phyloP scores from a whole-genome alignment of 2,329 filamentous ascomycete species.

The Botryotinia globosa region DNA sequence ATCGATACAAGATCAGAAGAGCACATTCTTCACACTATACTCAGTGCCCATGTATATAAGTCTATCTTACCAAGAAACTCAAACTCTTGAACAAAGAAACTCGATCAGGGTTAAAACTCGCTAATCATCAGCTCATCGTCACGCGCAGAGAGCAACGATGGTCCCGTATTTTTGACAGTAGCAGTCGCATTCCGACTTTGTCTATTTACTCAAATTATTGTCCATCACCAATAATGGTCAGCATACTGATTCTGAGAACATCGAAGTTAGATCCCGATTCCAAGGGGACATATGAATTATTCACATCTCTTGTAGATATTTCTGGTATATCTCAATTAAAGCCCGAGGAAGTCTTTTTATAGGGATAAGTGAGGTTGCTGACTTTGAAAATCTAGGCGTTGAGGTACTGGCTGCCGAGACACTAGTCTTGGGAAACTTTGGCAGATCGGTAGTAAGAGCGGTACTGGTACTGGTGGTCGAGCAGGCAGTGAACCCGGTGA shows the following conservation, averaged over 20 bases:
- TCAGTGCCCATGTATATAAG: background rate
- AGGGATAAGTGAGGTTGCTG: background rate
- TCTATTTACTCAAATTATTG: background rate
- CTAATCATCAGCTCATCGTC: background rate
- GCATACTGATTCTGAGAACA: background rate
- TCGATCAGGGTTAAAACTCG: background rate
- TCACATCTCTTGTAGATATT: background rate
- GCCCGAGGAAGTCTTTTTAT: background rate
- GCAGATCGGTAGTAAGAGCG: no score
- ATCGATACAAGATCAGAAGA: background rate
- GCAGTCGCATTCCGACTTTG: background rate
- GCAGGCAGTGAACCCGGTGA: no score
- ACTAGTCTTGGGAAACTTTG: no score
- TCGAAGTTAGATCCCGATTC: rapidly evolving
- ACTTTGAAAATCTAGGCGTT: no score
- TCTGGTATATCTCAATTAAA: background rate
- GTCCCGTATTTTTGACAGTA: background rate
- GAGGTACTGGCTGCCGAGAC: no score
- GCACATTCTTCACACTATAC: background rate
- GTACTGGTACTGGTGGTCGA: no score
- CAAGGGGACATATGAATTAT: background rate
- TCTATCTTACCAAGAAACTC: background rate
- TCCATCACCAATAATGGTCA: background rate
- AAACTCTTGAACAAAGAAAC: background rate
- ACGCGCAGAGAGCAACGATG: no score